Evolutionary conservation across 2,329 filamentous ascomycete genomes (phyloP), one percentile per base, ranked within the genome.

Genomic region (Penicillium sp.): DNA sequence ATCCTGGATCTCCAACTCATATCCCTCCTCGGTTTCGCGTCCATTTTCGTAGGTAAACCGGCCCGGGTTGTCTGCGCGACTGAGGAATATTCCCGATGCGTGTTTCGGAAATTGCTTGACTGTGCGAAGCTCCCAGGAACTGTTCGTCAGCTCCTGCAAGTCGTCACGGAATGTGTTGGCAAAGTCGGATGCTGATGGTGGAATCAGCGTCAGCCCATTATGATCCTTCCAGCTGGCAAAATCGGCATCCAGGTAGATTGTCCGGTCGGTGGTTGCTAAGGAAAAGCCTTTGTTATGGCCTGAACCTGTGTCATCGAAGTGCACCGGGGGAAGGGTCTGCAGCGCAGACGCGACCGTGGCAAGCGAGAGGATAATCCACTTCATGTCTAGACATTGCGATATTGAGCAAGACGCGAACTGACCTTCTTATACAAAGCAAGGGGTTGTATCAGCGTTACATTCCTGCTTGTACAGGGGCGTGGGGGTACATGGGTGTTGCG

Each of bases 141-240:
- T 60, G 18, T 75, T 72, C 1, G 78, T 75, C 4, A 78, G 52
- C 10, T 71, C 59, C 4, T 69, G 62, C 1, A 83, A 67, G 57
- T 83, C 80, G 4, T 73, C 61, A 23, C 67, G 62, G 54, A 82
- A 81, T 0, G 73, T 77, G 18, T 70, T 62, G 2, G 79, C 80
- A 40, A 82, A 82, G 4, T 81, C 76, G n/a, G 68, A 59, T 1
- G 77, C 77, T 0, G 75, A 77, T 0, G 80, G 80, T 1, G 80
- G 80, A 41, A 82, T 82, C 9, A 82, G 69, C 0, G 79, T 82
- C 29, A 81, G 63, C 1, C 80, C 80, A 47, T 75, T 67, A 0
- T 69, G 67, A 52, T 83, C 80, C 8, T 65, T 69, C 32, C 58
- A 61, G 1, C 68, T 61, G 0, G 77, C 74, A 45, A 82, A 76